A percentile compares a stretch with the other conserved stretches of the same genome.
Conservation (phyloP, 805 yeast genomes). For the Suhomyces canberraensis region DNA sequence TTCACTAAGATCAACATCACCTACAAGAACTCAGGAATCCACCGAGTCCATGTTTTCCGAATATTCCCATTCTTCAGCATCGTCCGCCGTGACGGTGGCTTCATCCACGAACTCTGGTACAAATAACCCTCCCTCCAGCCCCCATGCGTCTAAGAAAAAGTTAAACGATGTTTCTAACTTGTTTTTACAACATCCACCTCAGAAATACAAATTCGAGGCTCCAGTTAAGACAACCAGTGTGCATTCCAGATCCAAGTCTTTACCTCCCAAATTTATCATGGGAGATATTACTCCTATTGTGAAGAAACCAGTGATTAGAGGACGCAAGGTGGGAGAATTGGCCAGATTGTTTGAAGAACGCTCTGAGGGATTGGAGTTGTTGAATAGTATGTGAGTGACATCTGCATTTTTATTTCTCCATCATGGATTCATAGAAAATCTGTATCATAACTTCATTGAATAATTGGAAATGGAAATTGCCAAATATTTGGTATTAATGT, state of each 20-base stretch:
- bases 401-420: too few species aligned
- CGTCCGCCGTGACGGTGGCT: background rate
- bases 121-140: background rate
- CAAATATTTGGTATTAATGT: background rate
- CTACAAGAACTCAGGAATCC: constrained; percentile 4
- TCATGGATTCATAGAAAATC: too few species aligned
- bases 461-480: background rate
- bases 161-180: constrained; percentile 21
- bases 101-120: constrained; percentile 1
- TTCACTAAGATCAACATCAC: constrained; percentile 3
- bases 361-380: constrained; percentile 37
- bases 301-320: constrained; percentile 45
- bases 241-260: constrained; percentile 10
- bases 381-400: constrained; percentile 21
- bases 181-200: constrained; percentile 36
- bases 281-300: constrained; percentile 3
- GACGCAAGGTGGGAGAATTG: constrained; percentile 58
- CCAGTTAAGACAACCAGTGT: constrained; percentile 1
- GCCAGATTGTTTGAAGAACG: constrained; percentile 65
- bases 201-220: constrained; percentile 28
- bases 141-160: constrained; percentile 1
- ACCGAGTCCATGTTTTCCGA: constrained; percentile 10
- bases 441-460: too few species aligned
- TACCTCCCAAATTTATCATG: constrained; percentile 7
- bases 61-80: constrained; percentile 3